Percentiles rank a stretch among this genome's conserved stretches.
Conservation (phyloP, 345 rosid genomes). For the thale cress (Arabidopsis thaliana) region DNA sequence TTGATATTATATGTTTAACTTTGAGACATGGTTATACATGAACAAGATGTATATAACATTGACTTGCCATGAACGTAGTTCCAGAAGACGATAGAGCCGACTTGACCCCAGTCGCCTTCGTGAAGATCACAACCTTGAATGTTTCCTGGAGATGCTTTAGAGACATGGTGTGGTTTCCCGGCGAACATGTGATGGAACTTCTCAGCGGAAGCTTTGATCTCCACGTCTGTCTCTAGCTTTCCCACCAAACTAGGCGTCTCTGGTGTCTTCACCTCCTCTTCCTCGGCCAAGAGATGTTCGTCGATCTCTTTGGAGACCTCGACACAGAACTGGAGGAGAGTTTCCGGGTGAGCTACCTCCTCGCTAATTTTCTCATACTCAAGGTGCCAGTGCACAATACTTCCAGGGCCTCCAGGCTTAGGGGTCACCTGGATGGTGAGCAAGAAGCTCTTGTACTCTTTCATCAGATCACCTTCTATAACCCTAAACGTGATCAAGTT, state of each 20-base stretch:
- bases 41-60: not conserved
- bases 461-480: not conserved
- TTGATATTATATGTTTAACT: not conserved
- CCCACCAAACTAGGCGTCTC: not conserved
- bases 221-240: not conserved
- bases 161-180: slow-evolving; percentile 3
- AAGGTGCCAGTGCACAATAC: slow-evolving; percentile 6
- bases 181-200: slow-evolving; percentile 4
- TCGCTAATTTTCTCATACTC: not conserved
- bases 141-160: slow-evolving; percentile 3
- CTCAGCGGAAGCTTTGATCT: not conserved
- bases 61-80: not conserved
- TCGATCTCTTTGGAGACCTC: not conserved
- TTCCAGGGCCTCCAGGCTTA: not conserved
- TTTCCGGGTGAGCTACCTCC: not conserved
- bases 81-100: not conserved
- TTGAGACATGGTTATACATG: not conserved
- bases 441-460: not conserved
- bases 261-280: not conserved
- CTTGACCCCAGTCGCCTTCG: not conserved
- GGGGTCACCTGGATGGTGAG: not conserved
- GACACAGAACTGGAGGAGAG: not conserved
- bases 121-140: not conserved
- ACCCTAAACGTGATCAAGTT: not conserved
- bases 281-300: not conserved